Conservation (phyloP, 148 eudicot genomes). For the Amaranthus cruentus region DNA sequence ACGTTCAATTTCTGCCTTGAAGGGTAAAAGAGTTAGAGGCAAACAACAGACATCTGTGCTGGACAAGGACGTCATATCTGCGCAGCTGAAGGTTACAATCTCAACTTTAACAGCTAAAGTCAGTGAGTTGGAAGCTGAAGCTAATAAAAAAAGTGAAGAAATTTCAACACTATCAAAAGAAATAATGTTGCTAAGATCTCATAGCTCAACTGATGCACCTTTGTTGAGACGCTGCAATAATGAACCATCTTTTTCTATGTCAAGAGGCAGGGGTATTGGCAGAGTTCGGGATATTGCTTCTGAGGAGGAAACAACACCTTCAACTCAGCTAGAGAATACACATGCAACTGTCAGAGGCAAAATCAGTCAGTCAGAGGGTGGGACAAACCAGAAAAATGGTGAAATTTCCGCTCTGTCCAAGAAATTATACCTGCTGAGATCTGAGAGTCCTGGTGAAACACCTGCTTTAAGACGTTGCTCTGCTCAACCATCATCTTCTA, state of each 20-base stretch:
- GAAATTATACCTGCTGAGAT: slow-evolving; percentile 13
- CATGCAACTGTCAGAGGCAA: background rate
- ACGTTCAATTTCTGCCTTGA: slow-evolving; percentile 16
- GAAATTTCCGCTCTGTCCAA: slow-evolving; percentile 11
- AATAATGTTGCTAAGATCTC: slow-evolving; percentile 20
- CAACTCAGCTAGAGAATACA: slow-evolving; percentile 9
- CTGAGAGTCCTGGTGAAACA: slow-evolving; percentile 13
- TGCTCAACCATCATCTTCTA: slow-evolving; percentile 14
- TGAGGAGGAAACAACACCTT: slow-evolving; percentile 15
- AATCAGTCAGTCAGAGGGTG: slow-evolving; percentile 10
- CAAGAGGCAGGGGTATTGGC: slow-evolving; percentile 10
- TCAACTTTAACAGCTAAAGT: slow-evolving; percentile 18
- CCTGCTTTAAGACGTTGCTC: slow-evolving; percentile 8
- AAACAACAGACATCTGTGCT: background rate
- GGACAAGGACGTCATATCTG: slow-evolving; percentile 13
- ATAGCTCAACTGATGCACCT: slow-evolving; percentile 11
- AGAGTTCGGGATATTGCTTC: background rate
- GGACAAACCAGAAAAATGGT: slow-evolving; percentile 1
- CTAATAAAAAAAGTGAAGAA: slow-evolving; percentile 16
- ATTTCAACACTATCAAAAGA: slow-evolving; percentile 15
- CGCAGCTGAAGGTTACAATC: background rate
- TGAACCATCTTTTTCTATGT: slow-evolving; percentile 13
- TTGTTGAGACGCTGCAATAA: slow-evolving; percentile 13
- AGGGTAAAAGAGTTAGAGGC: slow-evolving; percentile 1
- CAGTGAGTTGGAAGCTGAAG: slow-evolving; percentile 21